Conservation (phyloP, 257 asterid species). For the Solanum appendiculatum region DNA sequence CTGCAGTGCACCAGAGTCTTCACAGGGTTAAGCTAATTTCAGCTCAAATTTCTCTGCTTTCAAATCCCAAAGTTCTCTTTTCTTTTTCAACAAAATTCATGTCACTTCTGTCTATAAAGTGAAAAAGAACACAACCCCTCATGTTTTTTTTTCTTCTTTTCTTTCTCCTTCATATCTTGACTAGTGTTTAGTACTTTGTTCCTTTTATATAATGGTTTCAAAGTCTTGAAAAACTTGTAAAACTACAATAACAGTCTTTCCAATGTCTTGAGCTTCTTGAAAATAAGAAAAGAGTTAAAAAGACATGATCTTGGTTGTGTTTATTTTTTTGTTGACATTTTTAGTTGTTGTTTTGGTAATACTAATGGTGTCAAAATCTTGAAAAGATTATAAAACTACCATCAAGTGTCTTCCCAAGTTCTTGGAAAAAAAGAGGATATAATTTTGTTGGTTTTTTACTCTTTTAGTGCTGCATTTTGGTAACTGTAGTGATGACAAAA, state of each 20-base stretch:
- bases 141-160: not conserved
- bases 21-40: not conserved
- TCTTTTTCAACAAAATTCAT: not conserved
- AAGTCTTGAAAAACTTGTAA: conserved; percentile 3
- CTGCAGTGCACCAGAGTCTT: not conserved
- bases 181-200: not conserved
- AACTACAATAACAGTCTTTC: conserved; percentile 10
- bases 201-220: not conserved
- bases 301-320: not conserved
- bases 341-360: not conserved
- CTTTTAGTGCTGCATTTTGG: not conserved
- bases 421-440: not conserved
- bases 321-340: not conserved
- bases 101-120: not conserved
- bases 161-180: conserved; percentile 11
- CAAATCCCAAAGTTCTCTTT: conserved; percentile 23
- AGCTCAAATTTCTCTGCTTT: not conserved
- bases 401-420: not conserved
- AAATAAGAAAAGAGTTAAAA: not conserved
- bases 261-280: not conserved
- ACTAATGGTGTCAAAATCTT: not conserved
- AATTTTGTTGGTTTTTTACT: not conserved
- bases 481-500: not conserved
- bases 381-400: not conserved
- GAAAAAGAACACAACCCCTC: not conserved